Conservation (phyloP, 2,329 filamentous ascomycete genomes). For the Sporothrix brasiliensis region DNA sequence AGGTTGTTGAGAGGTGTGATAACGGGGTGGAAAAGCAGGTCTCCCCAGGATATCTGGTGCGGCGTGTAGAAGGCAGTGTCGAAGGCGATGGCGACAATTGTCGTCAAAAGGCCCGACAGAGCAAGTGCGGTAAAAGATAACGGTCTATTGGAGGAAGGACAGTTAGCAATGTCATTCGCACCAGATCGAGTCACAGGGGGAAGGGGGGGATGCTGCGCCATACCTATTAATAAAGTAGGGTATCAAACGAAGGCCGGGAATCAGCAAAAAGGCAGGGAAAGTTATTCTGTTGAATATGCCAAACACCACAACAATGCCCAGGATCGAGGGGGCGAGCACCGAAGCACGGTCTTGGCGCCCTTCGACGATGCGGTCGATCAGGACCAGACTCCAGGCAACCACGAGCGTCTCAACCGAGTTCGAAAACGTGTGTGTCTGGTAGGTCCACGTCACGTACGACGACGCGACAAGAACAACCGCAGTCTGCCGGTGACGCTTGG, state of each 20-base stretch:
- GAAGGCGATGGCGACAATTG: constrained; percentile 71
- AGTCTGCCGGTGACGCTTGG: constrained; percentile 68
- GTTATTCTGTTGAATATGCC: constrained; percentile 97
- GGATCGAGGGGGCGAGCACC: constrained; percentile 71
- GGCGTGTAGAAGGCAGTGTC: constrained; percentile 83
- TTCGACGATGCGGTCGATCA: constrained; percentile 83
- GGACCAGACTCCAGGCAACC: constrained; percentile 88
- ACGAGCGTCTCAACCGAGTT: constrained; percentile 94
- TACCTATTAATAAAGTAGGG: constrained; percentile 84
- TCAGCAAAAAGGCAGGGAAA: constrained; percentile 87
- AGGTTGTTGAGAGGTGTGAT: constrained; percentile 80
- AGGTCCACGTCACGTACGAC: constrained; percentile 98
- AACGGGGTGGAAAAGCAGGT: constrained; percentile 65
- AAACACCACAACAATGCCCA: constrained; percentile 80
- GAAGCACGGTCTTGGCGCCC: constrained; percentile 76
- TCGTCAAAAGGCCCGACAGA: constrained; percentile 67
- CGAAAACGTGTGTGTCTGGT: constrained; percentile 97
- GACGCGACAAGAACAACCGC: constrained; percentile 87
- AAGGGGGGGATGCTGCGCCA: constrained; percentile 39
- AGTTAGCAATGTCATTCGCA: no score
- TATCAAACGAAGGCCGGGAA: constrained; percentile 80
- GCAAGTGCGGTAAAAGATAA: constrained; percentile 65
- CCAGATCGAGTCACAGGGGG: no score
- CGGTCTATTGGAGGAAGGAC: constrained; percentile 48
- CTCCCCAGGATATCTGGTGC: constrained; percentile 64